Percentiles rank a stretch among this genome's conserved stretches.
These are phyloP conservation scores for Aspergillus sclerotioniger DNA, from an alignment of 495 filamentous ascomycete genomes.

Conservation along the genomic window DNA sequence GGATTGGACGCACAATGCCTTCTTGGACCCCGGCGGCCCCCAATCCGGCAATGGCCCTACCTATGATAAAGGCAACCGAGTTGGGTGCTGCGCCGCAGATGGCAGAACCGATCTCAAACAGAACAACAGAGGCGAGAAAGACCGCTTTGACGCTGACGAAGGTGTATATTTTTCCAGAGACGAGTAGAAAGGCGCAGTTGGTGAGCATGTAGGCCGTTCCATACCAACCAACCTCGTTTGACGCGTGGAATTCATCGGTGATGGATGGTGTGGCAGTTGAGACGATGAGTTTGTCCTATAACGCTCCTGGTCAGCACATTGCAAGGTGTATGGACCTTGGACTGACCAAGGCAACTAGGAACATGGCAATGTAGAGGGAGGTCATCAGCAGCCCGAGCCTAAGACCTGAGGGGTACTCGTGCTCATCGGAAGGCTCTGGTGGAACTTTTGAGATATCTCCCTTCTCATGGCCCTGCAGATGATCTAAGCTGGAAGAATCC, in stretches of 20 bases:
- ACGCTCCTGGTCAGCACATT: not conserved
- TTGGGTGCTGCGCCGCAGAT: constrained; percentile 61
- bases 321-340: not conserved
- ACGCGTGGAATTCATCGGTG: constrained; percentile 4
- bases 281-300: not conserved
- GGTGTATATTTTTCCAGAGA: constrained; percentile 65
- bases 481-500: too few relatives aligned
- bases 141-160: constrained; percentile 57
- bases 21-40: constrained; percentile 30
- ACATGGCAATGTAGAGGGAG: constrained; percentile 7
- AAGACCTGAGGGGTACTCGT: not conserved
- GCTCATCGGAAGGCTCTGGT: not conserved
- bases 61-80: constrained; percentile 58
- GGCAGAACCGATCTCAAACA: constrained; percentile 69
- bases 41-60: constrained; percentile 54
- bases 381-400: not conserved
- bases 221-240: constrained; percentile 4
- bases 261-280: not conserved
- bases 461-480: too few relatives aligned
- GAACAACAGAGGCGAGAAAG: constrained; percentile 57
- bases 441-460: too few relatives aligned
- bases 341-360: constrained; percentile 1
- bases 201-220: constrained; percentile 8
- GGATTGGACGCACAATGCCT: constrained; percentile 32
- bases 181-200: not conserved